These are phyloP conservation scores for Cutaneotrichosporon sp. DNA, from an alignment of 1,284 basidiomycete genomes.

Conservation along the genomic window DNA sequence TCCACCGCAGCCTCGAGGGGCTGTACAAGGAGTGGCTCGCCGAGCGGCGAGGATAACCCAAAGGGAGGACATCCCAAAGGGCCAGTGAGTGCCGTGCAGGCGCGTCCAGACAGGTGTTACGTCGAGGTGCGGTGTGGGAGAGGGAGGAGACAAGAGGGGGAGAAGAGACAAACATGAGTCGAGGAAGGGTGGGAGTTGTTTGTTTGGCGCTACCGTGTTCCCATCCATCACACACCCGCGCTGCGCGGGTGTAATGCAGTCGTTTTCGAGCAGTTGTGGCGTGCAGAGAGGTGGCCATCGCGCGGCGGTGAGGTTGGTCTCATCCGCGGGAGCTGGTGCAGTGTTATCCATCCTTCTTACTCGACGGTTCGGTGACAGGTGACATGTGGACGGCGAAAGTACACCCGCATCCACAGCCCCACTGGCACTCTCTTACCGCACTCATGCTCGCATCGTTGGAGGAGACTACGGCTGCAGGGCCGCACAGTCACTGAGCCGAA, in stretches of 20 bases:
- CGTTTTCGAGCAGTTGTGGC: conserved; percentile 3
- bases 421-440: background rate
- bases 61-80: background rate
- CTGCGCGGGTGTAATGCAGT: conserved; percentile 9
- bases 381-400: background rate
- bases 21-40: conserved; percentile 78
- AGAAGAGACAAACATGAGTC: background rate
- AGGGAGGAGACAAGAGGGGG: background rate
- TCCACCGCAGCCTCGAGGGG: conserved; percentile 84
- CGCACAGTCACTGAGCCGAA: background rate
- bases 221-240: background rate
- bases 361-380: too few relatives aligned
- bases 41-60: conserved; percentile 11
- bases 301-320: background rate
- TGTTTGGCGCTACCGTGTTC: background rate
- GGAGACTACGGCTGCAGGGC: background rate
- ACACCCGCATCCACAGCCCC: background rate
- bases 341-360: conserved; percentile 1
- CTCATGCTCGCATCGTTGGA: background rate
- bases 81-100: conserved; percentile 1
- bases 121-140: background rate
- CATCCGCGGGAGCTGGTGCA: background rate
- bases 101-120: background rate
- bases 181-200: too few relatives aligned
- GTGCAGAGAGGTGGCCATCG: background rate